phyloP scores from a whole-genome alignment of 2,329 filamentous ascomycete genomes.

The Fusarium virguliforme region DNA sequence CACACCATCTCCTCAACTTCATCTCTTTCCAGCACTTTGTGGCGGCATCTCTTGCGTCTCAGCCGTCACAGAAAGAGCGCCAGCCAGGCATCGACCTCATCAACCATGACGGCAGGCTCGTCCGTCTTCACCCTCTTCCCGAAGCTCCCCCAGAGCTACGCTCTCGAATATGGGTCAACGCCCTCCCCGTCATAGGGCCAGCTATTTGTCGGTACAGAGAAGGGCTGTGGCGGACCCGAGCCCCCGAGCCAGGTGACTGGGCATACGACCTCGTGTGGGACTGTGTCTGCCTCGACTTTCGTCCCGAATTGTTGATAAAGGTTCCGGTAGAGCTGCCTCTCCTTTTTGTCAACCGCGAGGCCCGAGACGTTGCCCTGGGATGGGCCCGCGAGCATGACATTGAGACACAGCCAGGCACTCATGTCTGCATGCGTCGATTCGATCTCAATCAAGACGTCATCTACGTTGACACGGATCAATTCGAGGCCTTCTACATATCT shows the following conservation, averaged over 20 bases:
- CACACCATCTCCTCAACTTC: not conserved
- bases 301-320: conserved; percentile 8
- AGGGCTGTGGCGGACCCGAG: conserved; percentile 20
- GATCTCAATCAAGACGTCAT: conserved; percentile 9
- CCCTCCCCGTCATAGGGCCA: conserved; percentile 1
- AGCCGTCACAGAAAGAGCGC: too few relatives aligned
- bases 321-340: conserved; percentile 10
- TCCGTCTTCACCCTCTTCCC: conserved; percentile 15
- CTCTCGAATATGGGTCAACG: conserved; percentile 25
- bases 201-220: conserved; percentile 13
- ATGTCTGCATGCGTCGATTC: conserved; percentile 27
- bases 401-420: not conserved
- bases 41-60: too few relatives aligned
- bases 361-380: conserved; percentile 6
- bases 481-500: not conserved
- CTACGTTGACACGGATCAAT: conserved; percentile 20
- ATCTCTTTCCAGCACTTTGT: too few relatives aligned
- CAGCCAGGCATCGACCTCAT: not conserved
- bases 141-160: conserved; percentile 22
- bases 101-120: not conserved
- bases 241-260: conserved; percentile 6
- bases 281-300: conserved; percentile 14
- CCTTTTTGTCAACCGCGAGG: conserved; percentile 22
- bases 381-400: conserved; percentile 16
- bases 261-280: not conserved